These are phyloP conservation scores for Galeopsis tetrahit DNA, from an alignment of 257 asterid species.

Conservation along the genomic window DNA sequence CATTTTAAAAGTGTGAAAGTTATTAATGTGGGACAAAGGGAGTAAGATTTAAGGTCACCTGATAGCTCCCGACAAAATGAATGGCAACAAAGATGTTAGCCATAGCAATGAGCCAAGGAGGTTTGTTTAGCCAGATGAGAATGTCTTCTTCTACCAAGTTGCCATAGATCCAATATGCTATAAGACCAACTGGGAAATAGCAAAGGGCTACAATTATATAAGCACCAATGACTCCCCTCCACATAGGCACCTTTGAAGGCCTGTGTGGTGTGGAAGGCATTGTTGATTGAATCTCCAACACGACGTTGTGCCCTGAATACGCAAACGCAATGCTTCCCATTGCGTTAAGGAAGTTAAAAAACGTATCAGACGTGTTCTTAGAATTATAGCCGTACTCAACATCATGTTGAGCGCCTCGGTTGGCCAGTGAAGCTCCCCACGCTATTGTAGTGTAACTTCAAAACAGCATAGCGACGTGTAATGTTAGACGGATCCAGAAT, in stretches of 20 bases:
- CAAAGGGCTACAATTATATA: conserved; percentile 51
- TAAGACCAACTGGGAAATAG: conserved; percentile 55
- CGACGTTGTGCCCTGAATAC: conserved; percentile 34
- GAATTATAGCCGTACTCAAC: background rate
- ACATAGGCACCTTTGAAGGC: conserved; percentile 58
- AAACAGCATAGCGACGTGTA: background rate
- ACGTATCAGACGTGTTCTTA: background rate
- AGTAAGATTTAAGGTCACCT: conserved; percentile 24
- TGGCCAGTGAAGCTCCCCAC: conserved; percentile 46
- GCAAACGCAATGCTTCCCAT: conserved; percentile 62
- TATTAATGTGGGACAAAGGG: no score
- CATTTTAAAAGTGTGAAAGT: no score
- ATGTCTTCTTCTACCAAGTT: conserved; percentile 46
- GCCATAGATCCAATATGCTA: conserved; percentile 53
- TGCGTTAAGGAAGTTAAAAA: conserved; percentile 51
- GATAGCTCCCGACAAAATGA: conserved; percentile 67
- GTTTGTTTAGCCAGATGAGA: conserved; percentile 46
- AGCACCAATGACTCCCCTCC: conserved; percentile 52
- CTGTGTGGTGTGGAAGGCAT: conserved; percentile 50
- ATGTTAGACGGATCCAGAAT: background rate
- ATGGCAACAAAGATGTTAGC: conserved; percentile 55
- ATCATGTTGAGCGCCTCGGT: conserved; percentile 24
- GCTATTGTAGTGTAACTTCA: conserved; percentile 58
- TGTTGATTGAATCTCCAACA: conserved; percentile 60
- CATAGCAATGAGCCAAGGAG: conserved; percentile 47